phyloP scores from a whole-genome alignment of 768 basidiomycete species.

The Sarcodon sp. region DNA sequence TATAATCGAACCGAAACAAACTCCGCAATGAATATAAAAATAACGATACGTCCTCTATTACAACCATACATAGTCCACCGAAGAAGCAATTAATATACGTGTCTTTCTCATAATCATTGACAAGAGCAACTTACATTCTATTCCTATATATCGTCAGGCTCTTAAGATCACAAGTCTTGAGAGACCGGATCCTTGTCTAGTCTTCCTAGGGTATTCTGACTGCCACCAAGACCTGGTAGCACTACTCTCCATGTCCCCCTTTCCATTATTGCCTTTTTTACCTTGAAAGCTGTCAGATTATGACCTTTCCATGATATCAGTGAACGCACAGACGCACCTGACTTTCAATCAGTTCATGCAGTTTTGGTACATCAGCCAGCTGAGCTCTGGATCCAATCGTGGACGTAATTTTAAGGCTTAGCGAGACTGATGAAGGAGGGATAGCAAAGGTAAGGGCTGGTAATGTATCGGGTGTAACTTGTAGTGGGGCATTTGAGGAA shows the following conservation, averaged over 20 bases:
- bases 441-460: constrained; percentile 62
- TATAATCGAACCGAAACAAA: too few species aligned
- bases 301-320: constrained; percentile 30
- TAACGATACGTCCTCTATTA: too few species aligned
- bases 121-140: too few species aligned
- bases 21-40: too few species aligned
- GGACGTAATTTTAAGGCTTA: constrained; percentile 80
- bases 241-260: constrained; percentile 53
- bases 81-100: too few species aligned
- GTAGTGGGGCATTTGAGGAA: constrained; percentile 14
- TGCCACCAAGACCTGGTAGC: constrained; percentile 47
- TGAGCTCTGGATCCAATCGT: constrained; percentile 96
- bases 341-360: constrained; percentile 87
- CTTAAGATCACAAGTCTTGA: too few species aligned
- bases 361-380: constrained; percentile 91
- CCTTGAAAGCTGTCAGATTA: constrained; percentile 6
- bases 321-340: constrained; percentile 46
- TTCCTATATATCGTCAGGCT: too few species aligned
- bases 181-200: constrained; percentile 10
- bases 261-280: constrained; percentile 17
- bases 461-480: background rate
- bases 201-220: constrained; percentile 18
- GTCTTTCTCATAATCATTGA: too few species aligned
- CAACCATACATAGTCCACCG: too few species aligned
- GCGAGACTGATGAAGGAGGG: constrained; percentile 49